Percentiles rank a stretch among this genome's conserved stretches.
These are phyloP conservation scores for Irpex lacteus DNA, from an alignment of 1,284 basidiomycete genomes.

Conservation along the genomic window DNA sequence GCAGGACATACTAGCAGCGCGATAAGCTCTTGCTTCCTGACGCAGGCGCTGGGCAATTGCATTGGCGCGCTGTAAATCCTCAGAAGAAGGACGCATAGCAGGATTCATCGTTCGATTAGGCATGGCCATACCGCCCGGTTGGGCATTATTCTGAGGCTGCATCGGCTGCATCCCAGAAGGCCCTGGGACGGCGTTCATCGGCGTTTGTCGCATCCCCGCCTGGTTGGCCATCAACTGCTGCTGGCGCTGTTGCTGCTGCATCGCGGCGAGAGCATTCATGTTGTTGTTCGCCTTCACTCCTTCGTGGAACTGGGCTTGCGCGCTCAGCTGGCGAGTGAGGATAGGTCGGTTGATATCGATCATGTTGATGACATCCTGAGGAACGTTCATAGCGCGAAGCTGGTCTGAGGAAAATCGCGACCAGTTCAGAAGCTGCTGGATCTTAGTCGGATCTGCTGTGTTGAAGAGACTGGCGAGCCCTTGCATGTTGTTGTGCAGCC, in stretches of 20 bases:
- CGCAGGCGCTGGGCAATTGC: background rate
- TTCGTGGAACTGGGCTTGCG: conserved; percentile 39
- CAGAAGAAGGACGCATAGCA: background rate
- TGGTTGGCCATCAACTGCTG: conserved; percentile 5
- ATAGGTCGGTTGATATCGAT: conserved; percentile 54
- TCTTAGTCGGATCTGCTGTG: conserved; percentile 26
- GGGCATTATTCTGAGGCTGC: background rate
- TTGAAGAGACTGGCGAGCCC: conserved; percentile 4
- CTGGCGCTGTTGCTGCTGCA: conserved; percentile 2
- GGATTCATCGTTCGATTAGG: background rate
- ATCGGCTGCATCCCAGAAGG: background rate
- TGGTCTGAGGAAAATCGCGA: conserved; percentile 43
- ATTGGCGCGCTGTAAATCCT: background rate
- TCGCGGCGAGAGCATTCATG: background rate
- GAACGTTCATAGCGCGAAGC: conserved; percentile 49
- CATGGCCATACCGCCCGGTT: background rate
- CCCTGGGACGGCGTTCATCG: background rate
- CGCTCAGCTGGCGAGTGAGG: conserved; percentile 39
- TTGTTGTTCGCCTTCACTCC: conserved; percentile 16
- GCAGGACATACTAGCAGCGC: background rate
- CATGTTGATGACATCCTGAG: conserved; percentile 48
- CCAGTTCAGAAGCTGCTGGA: conserved; percentile 41
- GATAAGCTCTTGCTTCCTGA: background rate
- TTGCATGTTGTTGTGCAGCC: background rate
- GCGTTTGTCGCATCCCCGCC: background rate